A percentile compares a stretch with the other conserved stretches of the same genome.
These are phyloP conservation scores for Boletus hoseneyae DNA, from an alignment of 1,284 basidiomycete species.

Conservation along the genomic window DNA sequence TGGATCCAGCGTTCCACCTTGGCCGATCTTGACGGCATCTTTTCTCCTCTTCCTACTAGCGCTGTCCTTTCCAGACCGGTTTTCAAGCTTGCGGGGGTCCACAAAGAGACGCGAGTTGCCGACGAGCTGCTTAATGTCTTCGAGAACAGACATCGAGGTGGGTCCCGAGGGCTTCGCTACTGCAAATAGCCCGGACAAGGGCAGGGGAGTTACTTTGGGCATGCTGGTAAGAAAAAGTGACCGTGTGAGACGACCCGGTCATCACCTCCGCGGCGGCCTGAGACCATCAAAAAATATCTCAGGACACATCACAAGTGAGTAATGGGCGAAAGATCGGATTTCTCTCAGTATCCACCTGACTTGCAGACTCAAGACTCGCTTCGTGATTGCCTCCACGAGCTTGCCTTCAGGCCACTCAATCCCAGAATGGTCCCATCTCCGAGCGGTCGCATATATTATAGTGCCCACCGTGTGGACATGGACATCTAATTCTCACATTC, in stretches of 20 bases:
- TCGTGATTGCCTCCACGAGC: background rate
- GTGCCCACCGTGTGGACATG: too few relatives aligned
- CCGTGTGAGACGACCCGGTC: background rate
- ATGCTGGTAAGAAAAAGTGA: conserved; percentile 35
- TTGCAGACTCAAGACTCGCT: background rate
- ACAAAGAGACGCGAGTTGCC: conserved; percentile 81
- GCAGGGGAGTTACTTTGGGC: conserved; percentile 63
- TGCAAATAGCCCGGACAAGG: conserved; percentile 80
- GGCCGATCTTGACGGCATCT: conserved; percentile 74
- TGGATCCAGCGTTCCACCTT: conserved; percentile 95
- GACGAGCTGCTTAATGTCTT: conserved; percentile 81
- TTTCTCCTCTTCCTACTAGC: conserved; percentile 38
- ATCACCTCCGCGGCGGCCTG: background rate
- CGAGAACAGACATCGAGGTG: conserved; percentile 89
- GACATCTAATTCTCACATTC: background rate
- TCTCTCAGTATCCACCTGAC: too few relatives aligned
- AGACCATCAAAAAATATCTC: background rate
- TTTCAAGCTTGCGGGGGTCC: conserved; percentile 50
- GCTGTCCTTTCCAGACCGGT: conserved; percentile 38
- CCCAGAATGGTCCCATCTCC: background rate
- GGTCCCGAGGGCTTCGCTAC: conserved; percentile 85
- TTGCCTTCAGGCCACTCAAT: too few relatives aligned
- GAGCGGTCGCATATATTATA: too few relatives aligned
- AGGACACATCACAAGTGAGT: conserved; percentile 1
- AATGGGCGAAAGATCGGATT: background rate